Evolutionary conservation across 495 filamentous ascomycete genomes (phyloP), one percentile per base, ranked within the genome.

Genomic region (Tuber brumale): DNA sequence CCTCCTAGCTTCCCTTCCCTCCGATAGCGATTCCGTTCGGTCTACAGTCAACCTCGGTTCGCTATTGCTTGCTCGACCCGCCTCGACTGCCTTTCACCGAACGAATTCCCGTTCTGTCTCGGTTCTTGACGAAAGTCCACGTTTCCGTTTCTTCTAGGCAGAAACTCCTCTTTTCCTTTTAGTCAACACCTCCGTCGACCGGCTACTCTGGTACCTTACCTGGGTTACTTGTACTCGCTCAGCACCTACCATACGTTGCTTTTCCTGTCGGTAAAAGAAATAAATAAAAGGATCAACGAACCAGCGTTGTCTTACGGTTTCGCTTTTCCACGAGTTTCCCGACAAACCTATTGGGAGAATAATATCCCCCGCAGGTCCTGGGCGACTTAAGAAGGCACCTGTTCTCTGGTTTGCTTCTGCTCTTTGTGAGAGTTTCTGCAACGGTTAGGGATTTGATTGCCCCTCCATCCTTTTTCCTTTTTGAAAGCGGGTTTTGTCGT

Each of bases 401-500:
- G 70, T 73, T 72, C 57, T 79, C 44, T 70, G 70, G 70, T 71
- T 46, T 76, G 45, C 71, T 76, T 71, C 41, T 75, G 76, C 73
- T 73, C 77, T 79, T 80, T 79, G 78, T 80, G 78, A 76, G 76
- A 75, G 76, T 69, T 73, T 78, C 70, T 75, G 75, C 73, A 78
- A 71, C 77, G 76, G 78, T 73, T 44, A 73, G 79, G 76, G 70
- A 66, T 70, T 77, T 77, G 77, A 77, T 79, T 80, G 76, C 79
- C 73, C 78, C 77, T 70, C 73, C 75, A 80, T 66, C 27, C 57
- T 66, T 66, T 66, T 35, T 66, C 31, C 57, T 66, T 73, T 76
- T 73, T 80, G 78, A 80, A 79, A 80, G 78, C 77, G 73, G 77
- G 71, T 71, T 79, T 80, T 74, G 61, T 76, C 74, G 21, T 79